Percentiles rank a stretch among this genome's conserved stretches.
Conservation (phyloP, 306 rosid genomes). For the Parietaria judaica region DNA sequence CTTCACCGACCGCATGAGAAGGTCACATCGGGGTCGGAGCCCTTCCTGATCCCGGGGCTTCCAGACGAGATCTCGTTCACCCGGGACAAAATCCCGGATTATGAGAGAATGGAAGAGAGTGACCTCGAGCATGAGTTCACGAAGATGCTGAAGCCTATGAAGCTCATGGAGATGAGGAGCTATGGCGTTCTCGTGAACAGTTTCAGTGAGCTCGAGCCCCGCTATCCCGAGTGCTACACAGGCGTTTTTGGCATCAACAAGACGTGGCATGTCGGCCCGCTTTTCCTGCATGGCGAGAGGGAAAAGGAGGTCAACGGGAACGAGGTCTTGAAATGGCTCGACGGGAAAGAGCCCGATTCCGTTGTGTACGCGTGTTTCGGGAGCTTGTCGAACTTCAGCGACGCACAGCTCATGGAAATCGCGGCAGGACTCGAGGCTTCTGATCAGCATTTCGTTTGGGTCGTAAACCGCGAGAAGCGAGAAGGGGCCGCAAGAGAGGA, state of each 20-base stretch:
- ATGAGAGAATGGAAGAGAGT: not conserved
- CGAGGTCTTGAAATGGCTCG: slow-evolving; percentile 24
- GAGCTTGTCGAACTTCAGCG: slow-evolving; percentile 8
- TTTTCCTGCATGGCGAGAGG: slow-evolving; percentile 26
- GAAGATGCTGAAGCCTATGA: not conserved
- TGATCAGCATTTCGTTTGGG: slow-evolving; percentile 38
- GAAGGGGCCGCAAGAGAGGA: slow-evolving; percentile 4
- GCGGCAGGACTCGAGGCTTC: slow-evolving; percentile 51
- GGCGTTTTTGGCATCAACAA: slow-evolving; percentile 34
- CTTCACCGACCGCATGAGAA: slow-evolving; percentile 7
- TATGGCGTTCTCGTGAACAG: slow-evolving; percentile 41
- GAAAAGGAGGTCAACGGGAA: slow-evolving; percentile 34
- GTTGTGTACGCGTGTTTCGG: slow-evolving; percentile 16
- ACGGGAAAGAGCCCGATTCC: slow-evolving; percentile 14
- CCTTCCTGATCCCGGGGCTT: slow-evolving; percentile 15
- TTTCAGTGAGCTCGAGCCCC: slow-evolving; percentile 42
- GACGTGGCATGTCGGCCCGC: slow-evolving; percentile 55
- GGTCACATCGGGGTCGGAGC: slow-evolving; percentile 12
- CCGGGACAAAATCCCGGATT: slow-evolving; percentile 4
- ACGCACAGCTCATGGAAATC: slow-evolving; percentile 24
- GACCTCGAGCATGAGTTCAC: not conserved
- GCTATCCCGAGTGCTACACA: slow-evolving; percentile 41
- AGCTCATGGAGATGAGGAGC: not conserved
- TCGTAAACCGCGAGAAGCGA: slow-evolving; percentile 15
- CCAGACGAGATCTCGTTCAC: slow-evolving; percentile 13